These are phyloP conservation scores for Neospermospora avenae DNA, from an alignment of 2,329 filamentous ascomycete genomes.

Conservation along the genomic window DNA sequence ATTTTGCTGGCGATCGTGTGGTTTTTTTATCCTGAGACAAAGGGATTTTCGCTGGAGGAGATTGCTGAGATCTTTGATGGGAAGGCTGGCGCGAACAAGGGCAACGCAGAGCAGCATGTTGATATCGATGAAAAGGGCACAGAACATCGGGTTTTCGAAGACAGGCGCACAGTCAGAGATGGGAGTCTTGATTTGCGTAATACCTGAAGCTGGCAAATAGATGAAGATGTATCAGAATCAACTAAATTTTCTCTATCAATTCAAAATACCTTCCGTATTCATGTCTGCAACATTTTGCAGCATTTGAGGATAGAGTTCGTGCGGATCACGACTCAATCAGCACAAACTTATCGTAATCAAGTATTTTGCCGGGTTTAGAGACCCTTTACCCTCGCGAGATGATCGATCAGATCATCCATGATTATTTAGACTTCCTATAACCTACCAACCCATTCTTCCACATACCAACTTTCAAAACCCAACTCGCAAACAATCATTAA, in stretches of 20 bases:
- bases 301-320: too few relatives aligned
- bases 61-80: slow-evolving; percentile 31
- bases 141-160: background rate
- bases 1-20: slow-evolving; percentile 14
- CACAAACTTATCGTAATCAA: background rate
- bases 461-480: background rate
- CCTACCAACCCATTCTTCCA: background rate
- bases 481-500: background rate
- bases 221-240: too few relatives aligned
- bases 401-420: background rate
- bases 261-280: too few relatives aligned
- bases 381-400: background rate
- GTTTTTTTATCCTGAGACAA: slow-evolving; percentile 37
- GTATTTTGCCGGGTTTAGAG: background rate
- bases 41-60: slow-evolving; percentile 36
- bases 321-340: background rate
- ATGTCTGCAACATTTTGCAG: too few relatives aligned
- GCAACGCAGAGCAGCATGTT: background rate
- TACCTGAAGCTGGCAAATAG: too few relatives aligned
- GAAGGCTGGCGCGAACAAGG: background rate
- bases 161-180: background rate
- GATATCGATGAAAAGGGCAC: background rate
- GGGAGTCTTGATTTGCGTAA: too few relatives aligned
- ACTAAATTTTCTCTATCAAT: too few relatives aligned
- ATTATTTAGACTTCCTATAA: background rate